A percentile compares a stretch with the other conserved stretches of the same genome.
These are phyloP conservation scores for Annulohypoxylon bovei DNA, from an alignment of 495 filamentous ascomycete species.

Conservation along the genomic window DNA sequence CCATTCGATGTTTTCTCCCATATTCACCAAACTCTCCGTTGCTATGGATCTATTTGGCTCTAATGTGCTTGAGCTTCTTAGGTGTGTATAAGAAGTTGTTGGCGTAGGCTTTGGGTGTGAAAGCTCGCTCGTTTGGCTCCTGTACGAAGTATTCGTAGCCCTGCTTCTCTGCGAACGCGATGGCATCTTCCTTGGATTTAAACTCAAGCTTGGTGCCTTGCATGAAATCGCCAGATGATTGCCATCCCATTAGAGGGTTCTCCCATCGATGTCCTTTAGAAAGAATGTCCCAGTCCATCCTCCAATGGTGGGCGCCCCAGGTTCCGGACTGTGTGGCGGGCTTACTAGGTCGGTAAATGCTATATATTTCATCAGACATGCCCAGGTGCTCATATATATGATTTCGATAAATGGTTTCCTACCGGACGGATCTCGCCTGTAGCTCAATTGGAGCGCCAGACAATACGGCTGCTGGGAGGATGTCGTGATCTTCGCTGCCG, in stretches of 20 bases:
- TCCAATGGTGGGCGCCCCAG: slow-evolving; percentile 85
- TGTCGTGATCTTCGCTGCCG: slow-evolving; percentile 82
- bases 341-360: slow-evolving; percentile 90
- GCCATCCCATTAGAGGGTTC: slow-evolving; percentile 98
- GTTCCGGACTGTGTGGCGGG: slow-evolving; percentile 92
- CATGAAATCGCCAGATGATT: slow-evolving; percentile 92
- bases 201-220: slow-evolving; percentile 92
- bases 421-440: slow-evolving; percentile 93
- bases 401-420: slow-evolving; percentile 37
- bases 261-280: slow-evolving; percentile 92
- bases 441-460: slow-evolving; percentile 94
- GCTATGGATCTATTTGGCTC: slow-evolving; percentile 75
- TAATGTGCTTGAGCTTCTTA: slow-evolving; percentile 88
- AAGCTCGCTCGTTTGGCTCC: slow-evolving; percentile 88
- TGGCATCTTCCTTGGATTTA: slow-evolving; percentile 93
- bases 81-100: slow-evolving; percentile 91
- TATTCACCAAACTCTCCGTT: not conserved
- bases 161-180: slow-evolving; percentile 96
- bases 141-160: slow-evolving; percentile 99
- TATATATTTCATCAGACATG: slow-evolving; percentile 52
- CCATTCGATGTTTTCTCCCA: slow-evolving; percentile 9
- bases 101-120: slow-evolving; percentile 92
- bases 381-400: not conserved
- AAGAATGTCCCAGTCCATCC: slow-evolving; percentile 98
- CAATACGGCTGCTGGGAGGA: slow-evolving; percentile 81